Conservation (phyloP, 768 basidiomycete species). For the Podaxis pistillaris region DNA sequence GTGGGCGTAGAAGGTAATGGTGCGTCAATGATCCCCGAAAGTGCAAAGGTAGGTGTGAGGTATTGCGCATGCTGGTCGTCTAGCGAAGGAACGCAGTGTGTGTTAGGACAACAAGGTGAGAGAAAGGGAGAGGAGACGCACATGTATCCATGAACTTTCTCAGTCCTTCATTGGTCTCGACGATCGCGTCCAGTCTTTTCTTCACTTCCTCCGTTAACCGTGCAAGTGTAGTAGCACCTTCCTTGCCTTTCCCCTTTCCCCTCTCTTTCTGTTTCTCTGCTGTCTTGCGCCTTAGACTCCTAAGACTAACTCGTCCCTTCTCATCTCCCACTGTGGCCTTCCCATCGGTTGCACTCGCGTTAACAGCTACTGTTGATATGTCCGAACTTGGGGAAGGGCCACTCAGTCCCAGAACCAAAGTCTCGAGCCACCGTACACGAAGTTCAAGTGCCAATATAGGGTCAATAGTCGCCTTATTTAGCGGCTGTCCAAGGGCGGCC, state of each 20-base stretch:
- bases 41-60: conserved; percentile 73
- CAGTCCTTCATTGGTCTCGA: conserved; percentile 70
- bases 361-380: neutral
- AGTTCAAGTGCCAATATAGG: conserved; percentile 71
- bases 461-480: conserved; percentile 43
- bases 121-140: conserved; percentile 32
- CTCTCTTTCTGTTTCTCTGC: conserved; percentile 35
- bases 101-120: neutral
- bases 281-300: neutral
- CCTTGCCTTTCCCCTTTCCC: conserved; percentile 21
- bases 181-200: conserved; percentile 49
- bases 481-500: conserved; percentile 14
- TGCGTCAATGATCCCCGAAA: conserved; percentile 51
- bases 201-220: conserved; percentile 63
- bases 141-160: conserved; percentile 75
- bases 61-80: conserved; percentile 77
- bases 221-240: conserved; percentile 54
- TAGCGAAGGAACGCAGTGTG: conserved; percentile 26
- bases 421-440: conserved; percentile 78
- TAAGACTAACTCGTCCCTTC: conserved; percentile 22
- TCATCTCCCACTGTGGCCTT: conserved; percentile 26
- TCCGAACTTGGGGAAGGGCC: neutral
- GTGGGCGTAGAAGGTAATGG: conserved; percentile 22
- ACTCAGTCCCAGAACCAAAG: conserved; percentile 65
- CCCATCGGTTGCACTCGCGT: conserved; percentile 25